phyloP scores from a whole-genome alignment of 169 alveolate genomes.

The Besnoitia besnoiti region DNA sequence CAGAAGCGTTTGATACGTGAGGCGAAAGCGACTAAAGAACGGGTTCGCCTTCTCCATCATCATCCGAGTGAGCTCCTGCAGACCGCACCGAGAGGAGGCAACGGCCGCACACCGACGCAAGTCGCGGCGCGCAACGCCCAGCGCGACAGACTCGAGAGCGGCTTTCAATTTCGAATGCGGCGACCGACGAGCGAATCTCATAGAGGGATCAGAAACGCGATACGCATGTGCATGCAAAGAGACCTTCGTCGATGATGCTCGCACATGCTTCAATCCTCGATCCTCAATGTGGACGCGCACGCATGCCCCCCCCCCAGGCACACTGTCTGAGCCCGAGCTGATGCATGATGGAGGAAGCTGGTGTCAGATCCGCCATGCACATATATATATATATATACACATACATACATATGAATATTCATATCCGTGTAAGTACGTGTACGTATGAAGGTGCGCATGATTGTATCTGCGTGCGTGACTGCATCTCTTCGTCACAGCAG shows the following conservation, averaged over 20 bases:
- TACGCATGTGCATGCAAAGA: too few relatives aligned
- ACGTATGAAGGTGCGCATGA: neutral
- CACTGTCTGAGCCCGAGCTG: too few relatives aligned
- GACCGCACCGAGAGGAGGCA: neutral
- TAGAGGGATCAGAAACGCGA: neutral
- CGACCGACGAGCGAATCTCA: neutral
- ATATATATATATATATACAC: slow-evolving; percentile 20
- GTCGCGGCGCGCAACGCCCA: neutral
- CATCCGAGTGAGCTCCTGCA: slow-evolving; percentile 86
- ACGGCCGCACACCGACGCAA: neutral
- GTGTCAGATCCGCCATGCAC: too few relatives aligned
- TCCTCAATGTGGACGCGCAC: too few relatives aligned
- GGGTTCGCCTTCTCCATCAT: slow-evolving; percentile 87
- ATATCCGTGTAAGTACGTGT: neutral
- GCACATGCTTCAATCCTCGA: too few relatives aligned
- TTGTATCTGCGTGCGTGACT: neutral
- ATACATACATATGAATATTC: neutral
- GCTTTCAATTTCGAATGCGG: neutral
- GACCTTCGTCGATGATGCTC: too few relatives aligned
- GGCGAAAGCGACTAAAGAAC: slow-evolving; percentile 90
- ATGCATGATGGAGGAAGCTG: too few relatives aligned
- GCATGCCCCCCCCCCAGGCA: too few relatives aligned
- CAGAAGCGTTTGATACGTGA: slow-evolving; percentile 90
- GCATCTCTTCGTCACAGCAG: too few relatives aligned
- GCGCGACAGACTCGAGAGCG: neutral